These are phyloP conservation scores for Salvia hispanica DNA, from an alignment of 257 asterid genomes.

Conservation along the genomic window DNA sequence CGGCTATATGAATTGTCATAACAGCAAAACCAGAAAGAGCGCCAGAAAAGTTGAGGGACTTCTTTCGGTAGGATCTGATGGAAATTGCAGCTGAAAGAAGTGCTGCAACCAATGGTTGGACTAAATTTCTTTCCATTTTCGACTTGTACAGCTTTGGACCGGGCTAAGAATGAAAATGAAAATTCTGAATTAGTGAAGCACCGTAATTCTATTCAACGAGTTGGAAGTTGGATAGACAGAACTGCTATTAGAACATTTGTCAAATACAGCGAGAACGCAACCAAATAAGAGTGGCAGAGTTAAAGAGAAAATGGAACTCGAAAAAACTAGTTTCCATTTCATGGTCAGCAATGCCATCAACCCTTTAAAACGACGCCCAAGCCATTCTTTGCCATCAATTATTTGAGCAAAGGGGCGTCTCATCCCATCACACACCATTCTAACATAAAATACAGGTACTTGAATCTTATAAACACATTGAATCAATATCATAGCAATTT, in stretches of 20 bases:
- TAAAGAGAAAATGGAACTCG: neutral
- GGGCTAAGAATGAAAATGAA: conserved; percentile 16
- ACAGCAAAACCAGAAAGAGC: conserved; percentile 73
- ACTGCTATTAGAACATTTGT: neutral
- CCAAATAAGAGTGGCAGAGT: neutral
- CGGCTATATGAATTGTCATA: conserved; percentile 75
- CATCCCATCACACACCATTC: neutral
- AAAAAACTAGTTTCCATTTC: neutral
- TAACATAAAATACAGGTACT: neutral
- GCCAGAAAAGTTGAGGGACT: conserved; percentile 82
- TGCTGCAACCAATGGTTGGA: conserved; percentile 58
- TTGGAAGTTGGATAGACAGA: neutral
- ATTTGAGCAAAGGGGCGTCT: neutral
- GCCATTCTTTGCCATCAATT: neutral
- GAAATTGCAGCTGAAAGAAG: conserved; percentile 59
- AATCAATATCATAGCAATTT: neutral
- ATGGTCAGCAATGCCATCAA: conserved; percentile 12
- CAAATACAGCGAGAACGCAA: neutral
- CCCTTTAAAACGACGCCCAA: conserved; percentile 2
- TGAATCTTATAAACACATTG: neutral
- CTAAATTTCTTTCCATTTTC: conserved; percentile 45
- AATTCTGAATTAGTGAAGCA: conserved; percentile 23
- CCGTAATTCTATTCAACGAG: conserved; percentile 9
- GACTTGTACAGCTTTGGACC: conserved; percentile 12
- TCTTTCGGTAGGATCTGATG: conserved; percentile 59